Evolutionary conservation across 495 filamentous ascomycete species (phyloP), one percentile per base, ranked within the genome.

Genomic region (Stereocaulon alpinum): DNA sequence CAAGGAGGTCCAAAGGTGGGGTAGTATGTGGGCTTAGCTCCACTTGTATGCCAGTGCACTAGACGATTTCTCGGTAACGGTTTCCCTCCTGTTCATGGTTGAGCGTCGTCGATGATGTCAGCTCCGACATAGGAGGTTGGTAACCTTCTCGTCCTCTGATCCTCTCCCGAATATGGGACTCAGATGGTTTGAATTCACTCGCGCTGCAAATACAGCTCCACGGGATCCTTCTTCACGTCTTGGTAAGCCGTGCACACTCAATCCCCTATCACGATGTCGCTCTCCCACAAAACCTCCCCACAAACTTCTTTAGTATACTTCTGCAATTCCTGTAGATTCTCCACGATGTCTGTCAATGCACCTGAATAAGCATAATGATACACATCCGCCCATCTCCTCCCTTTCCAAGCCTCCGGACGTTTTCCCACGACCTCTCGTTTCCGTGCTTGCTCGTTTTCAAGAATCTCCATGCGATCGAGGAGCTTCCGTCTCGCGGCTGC

Each of bases 281-380:
- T 32, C 12, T 47, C 58, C 61, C 61, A 79, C 66, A 71, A 73
- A 63, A 75, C 74, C 63, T 81, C 79, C 27, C 80, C 80, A 58
- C 73, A 72, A 62, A 83, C 77, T 37, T 71, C 72, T 64, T 76
- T 82, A 0, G 77, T 81, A 59, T 72, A 81, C 51, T 68, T 73
- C 66, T 80, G 72, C 53, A 83, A 63, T 47, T 73, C 67, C 58
- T 77, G 74, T 12, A 82, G 60, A 53, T 82, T 73, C 61, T 75
- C 73, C 12, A 82, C 79, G 59, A 80, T 80, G 49, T 78, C 78
- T 17, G 79, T 82, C 64, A 82, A 67, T 40, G 77, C 79, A 48
- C 74, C 71, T n/a, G 76, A 77, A 61, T 73, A 78, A 2, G 71
- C 70, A 64, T 76, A 78, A 30, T 69, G 72, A 62, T 77, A 77